A percentile compares a stretch with the other conserved stretches of the same genome.
These are phyloP conservation scores for Hypoxylon sp. DNA, from an alignment of 2,329 filamentous ascomycete genomes.

Conservation along the genomic window DNA sequence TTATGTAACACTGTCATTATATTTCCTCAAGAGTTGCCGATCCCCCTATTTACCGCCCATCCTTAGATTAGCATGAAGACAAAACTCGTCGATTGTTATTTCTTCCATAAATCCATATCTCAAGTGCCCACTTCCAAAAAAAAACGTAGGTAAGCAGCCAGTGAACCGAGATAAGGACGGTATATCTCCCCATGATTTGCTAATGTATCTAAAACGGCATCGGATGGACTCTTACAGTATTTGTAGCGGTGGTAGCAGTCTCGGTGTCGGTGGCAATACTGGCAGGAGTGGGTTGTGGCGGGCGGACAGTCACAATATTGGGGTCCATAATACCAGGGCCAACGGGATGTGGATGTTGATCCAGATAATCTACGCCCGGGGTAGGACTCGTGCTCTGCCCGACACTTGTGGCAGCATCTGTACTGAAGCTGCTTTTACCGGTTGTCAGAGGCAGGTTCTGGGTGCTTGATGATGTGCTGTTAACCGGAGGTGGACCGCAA, in stretches of 20 bases:
- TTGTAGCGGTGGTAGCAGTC: background rate
- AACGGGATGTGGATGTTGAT: background rate
- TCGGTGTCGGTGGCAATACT: background rate
- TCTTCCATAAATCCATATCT: background rate
- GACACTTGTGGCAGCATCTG: background rate
- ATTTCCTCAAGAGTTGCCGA: background rate
- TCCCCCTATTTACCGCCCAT: background rate
- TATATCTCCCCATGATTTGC: background rate
- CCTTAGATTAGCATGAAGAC: background rate
- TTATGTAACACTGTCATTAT: background rate
- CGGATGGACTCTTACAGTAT: constrained; percentile 1
- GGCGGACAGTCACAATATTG: background rate
- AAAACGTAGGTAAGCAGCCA: background rate
- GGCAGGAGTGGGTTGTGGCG: background rate
- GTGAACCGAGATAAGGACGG: background rate
- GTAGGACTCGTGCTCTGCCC: background rate
- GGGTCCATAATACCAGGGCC: background rate
- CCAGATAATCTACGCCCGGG: background rate
- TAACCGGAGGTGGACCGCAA: background rate
- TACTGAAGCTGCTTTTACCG: background rate
- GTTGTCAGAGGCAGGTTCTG: background rate
- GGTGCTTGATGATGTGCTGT: background rate
- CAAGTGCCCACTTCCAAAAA: background rate
- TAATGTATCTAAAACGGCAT: background rate
- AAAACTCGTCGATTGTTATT: background rate